Evolutionary conservation across 2,329 filamentous ascomycete genomes (phyloP), one percentile per base, ranked within the genome.

Genomic region (Pseudogymnoascus sp.): DNA sequence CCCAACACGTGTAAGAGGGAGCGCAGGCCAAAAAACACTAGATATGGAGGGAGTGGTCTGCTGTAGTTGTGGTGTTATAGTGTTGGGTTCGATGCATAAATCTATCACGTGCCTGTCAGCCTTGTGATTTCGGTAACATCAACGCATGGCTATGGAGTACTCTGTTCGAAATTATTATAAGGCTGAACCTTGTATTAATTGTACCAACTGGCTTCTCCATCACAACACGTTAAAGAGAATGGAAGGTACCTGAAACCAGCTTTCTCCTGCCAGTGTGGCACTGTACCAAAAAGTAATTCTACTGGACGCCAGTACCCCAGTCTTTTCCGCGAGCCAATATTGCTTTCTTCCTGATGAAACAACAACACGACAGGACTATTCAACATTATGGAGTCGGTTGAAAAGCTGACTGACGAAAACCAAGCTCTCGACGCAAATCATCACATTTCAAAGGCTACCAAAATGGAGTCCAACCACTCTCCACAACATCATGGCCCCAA

Each of bases 361-460:
- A 29, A 33, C 5, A 29, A 35, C 48, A 15, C 48, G n/a, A 55
- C 33, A 55, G 29, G 15, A 21, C 13, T 33, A 55, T 55, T 55
- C 48, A 55, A 55, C 48, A 55, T 17, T 29, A 55, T 55, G 48
- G 48, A 55, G 48, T 55, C 29, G 48, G 48, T 3, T 35, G 48
- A 55, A 55, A 55, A 55, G 29, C 7, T 21, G 35, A 10, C 48
- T 55, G 29, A 29, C 48, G 15, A 33, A 33, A 17, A 17, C 12
- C 48, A 55, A 55, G 35, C 48, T 21, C n/a, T 13, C 48, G 15
- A 13, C 9, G 51, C 79, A 84, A 70, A 72, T 74, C 65, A 70
- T 76, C 60, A 71, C 78, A 58, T 86, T 88, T 58, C 73, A 55
- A 33, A 15, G n/a, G 29, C 5, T 12, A 29, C n/a, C 29, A 3